Base-by-base conservation (phyloP, 2,329 filamentous ascomycete species). In the Trichoderma simmonsii region DNA sequence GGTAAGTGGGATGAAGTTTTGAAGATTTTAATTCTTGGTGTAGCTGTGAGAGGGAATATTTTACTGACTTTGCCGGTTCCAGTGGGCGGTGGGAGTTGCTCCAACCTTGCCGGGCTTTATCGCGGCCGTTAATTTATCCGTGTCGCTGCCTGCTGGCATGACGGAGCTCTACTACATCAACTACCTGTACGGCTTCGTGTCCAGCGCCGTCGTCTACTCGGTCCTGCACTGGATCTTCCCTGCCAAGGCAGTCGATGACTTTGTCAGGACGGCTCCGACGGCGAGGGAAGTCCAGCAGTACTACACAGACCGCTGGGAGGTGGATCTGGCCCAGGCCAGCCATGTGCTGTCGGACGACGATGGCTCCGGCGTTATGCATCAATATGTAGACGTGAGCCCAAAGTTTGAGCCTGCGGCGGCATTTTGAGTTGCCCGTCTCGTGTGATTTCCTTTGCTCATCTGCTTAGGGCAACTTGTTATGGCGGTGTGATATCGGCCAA, bases 21-120 rank as follows among this genome's bases (percentile, higher is more conserved):
- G 12, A 36, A 15, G 34, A 36, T 36, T 36, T 36, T 15, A 36
- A 6, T 36, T 36, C 34, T 8, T 15, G 6, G 18, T 48, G 30
- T 34, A 36, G 21, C 2, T 43, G 18, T 32, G 15, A 32, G 5
- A 32, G 36, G 5, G 28, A 59, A n/a, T n/a, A 26, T 56, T 24
- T 39, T 39, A 9, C 68, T 70, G n/a, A 43, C 21, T 63, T 48
- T 24, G 7, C 9, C 6, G 9, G 15, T 21, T 14, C 21, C 34
- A 84, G 80, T 85, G 84, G 82, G 71, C 80, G 24, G 75, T 80
- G 24, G 83, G 82, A 5, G 80, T 83, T 4, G 78, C 76, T 0
- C 84, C 84, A 0, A 80, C 79, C 4, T 73, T 85, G 63, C 83
- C 84, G 0, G 84, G 84, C 14, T 84, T 85, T 71, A 76, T 85